Base-by-base conservation (phyloP, 1,284 basidiomycete genomes). In the Naganishia liquefaciens region DNA sequence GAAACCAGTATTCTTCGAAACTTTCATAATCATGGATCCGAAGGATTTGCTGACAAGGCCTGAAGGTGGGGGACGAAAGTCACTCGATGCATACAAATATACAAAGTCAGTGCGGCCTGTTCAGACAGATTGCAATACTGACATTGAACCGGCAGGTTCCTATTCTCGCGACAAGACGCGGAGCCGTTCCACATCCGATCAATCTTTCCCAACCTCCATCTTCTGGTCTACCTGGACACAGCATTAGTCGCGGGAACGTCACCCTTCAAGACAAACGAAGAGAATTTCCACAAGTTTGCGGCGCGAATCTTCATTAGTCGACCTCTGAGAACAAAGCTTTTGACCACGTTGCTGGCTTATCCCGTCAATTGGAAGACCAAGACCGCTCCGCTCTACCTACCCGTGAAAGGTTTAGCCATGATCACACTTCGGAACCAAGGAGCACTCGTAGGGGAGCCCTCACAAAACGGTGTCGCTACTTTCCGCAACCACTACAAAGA, bases 1-100 rank as follows among this genome's bases (percentile, higher is more conserved):
- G 19, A 23, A 33, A 15, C 55, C 55, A 23, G 46, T 46, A 2
- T 23, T 58, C 10, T 58, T 21, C 30, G 55, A 58, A 23, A 58
- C 55, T 4, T 23, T 58, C 27, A n/a, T 30, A 19, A 47, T 44
- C 19, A 44, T 3, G 19, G 33, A 23, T 2, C 21, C 21, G 23
- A 15, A 28, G 10, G 15, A 42, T 27, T 19, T 55, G 23, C 7
- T 15, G 19, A 15, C 13, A 19, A 25, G 43, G 2, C 9, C 28
- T n/a, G 17, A 21, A 13, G 21, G 13, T 21, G 7, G 30, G 17
- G 23, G 21, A 25, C 2, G 52, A 37, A 55, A 28, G 54, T 28
- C 9, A 7, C 23, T 42, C 5, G 40, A 55, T 10, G 27, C 7
- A 13, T 33, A 46, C 25, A 57, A 30, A 11, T 33, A 33, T 37